Conservation (phyloP, 2,329 filamentous ascomycete species). For the Claviceps quebecensis region DNA sequence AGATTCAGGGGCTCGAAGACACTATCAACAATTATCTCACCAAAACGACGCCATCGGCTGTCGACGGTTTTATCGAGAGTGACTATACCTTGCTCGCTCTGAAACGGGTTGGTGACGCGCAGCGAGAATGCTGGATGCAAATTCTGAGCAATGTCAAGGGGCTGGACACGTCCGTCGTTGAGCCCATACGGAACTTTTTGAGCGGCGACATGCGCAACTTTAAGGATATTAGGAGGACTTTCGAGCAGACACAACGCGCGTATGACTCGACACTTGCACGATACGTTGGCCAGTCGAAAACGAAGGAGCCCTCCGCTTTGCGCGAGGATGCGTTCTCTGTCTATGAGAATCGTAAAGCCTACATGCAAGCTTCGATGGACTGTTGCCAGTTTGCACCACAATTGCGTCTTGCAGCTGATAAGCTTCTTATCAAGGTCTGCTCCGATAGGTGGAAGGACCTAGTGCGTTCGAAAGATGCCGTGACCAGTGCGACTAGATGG, state of each 20-base stretch:
- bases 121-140: conserved; percentile 75
- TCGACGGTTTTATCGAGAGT: conserved; percentile 79
- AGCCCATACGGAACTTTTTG: conserved; percentile 71
- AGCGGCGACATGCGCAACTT: conserved; percentile 68
- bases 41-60: conserved; percentile 61
- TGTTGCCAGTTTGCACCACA: conserved; percentile 83
- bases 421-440: conserved; percentile 70
- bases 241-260: conserved; percentile 70
- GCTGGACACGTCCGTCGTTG: conserved; percentile 62
- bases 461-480: conserved; percentile 53
- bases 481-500: conserved; percentile 51
- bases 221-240: conserved; percentile 63
- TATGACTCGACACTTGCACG: conserved; percentile 73
- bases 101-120: conserved; percentile 70
- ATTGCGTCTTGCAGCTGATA: conserved; percentile 70
- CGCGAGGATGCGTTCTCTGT: conserved; percentile 93
- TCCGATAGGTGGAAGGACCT: conserved; percentile 83
- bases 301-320: conserved; percentile 81
- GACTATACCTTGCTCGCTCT: conserved; percentile 87
- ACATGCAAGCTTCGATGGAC: conserved; percentile 85
- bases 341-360: conserved; percentile 81
- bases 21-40: conserved; percentile 64
- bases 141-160: conserved; percentile 61
- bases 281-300: conserved; percentile 75
- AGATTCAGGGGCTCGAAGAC: conserved; percentile 62